Conservation (phyloP, 2,329 filamentous ascomycete genomes). For the Xylaria sp. region DNA sequence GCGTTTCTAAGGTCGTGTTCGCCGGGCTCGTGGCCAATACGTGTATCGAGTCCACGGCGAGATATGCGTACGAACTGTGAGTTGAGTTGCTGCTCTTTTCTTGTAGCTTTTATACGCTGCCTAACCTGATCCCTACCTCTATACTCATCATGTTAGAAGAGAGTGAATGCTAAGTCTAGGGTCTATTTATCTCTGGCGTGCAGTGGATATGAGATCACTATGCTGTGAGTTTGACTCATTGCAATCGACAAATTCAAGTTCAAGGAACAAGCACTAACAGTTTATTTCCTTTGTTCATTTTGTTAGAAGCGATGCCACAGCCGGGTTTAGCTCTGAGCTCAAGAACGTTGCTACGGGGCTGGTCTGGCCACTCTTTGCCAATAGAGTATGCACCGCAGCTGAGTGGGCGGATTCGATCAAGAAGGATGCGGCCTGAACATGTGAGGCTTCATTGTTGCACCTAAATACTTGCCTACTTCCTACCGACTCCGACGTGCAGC, state of each 20-base stretch:
- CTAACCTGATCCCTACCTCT: too few species aligned
- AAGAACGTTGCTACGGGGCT: slow-evolving; percentile 3
- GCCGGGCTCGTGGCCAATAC: slow-evolving; percentile 19
- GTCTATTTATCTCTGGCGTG: background rate
- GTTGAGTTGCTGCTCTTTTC: too few species aligned
- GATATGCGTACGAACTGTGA: slow-evolving; percentile 19
- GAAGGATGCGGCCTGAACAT: slow-evolving; percentile 1
- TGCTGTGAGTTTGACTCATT: background rate
- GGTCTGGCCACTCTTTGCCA: background rate
- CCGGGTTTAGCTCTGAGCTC: background rate
- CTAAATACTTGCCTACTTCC: background rate
- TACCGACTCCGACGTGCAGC: background rate
- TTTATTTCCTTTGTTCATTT: background rate
- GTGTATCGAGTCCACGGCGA: slow-evolving; percentile 17
- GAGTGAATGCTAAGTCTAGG: background rate
- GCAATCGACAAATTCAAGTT: background rate
- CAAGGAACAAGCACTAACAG: background rate
- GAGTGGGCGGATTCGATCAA: slow-evolving; percentile 7
- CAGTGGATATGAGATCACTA: slow-evolving; percentile 8
- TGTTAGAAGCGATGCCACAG: background rate
- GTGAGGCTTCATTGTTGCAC: background rate
- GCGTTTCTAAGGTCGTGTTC: slow-evolving; percentile 17
- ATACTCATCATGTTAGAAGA: background rate
- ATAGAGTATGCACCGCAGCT: slow-evolving; percentile 5
- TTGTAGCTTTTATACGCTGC: too few species aligned